These are phyloP conservation scores for Rhizoclosmatium globosum DNA, from an alignment of 192 early-diverging fungal genomes.

Conservation along the genomic window DNA sequence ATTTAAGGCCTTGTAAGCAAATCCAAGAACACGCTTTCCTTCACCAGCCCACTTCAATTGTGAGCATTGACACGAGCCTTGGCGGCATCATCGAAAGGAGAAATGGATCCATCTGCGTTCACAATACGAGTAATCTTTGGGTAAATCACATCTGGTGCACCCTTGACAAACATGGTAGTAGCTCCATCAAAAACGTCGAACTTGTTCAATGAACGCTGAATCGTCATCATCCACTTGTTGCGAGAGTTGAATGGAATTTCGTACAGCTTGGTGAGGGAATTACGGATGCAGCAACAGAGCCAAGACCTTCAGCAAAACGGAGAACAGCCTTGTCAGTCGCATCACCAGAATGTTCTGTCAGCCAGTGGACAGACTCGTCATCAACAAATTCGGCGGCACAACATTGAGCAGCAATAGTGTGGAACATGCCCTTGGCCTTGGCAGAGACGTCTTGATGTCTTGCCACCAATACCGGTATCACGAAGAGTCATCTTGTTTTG, in stretches of 20 bases:
- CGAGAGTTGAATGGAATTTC: conserved; percentile 93
- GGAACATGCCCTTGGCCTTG: conserved; percentile 16
- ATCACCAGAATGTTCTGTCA: conserved; percentile 62
- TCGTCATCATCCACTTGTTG: conserved; percentile 91
- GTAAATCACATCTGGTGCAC: conserved; percentile 82
- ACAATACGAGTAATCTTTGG: conserved; percentile 71
- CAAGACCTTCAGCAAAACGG: conserved; percentile 48
- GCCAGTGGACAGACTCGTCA: conserved; percentile 55
- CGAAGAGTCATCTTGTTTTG: conserved; percentile 71
- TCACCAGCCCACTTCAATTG: conserved; percentile 64
- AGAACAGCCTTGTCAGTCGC: conserved; percentile 48
- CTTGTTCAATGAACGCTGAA: conserved; percentile 37
- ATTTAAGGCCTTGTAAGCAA: conserved; percentile 60
- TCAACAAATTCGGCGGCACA: conserved; percentile 73
- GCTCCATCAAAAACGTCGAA: no score
- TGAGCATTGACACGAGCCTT: conserved; percentile 64
- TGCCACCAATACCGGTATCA: conserved; percentile 21
- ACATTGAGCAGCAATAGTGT: conserved; percentile 56
- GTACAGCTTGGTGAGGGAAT: conserved; percentile 71
- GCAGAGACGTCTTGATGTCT: conserved; percentile 1
- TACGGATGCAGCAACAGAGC: conserved; percentile 38
- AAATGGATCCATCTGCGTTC: conserved; percentile 56
- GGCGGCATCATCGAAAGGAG: conserved; percentile 51
- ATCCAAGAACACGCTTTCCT: conserved; percentile 89
- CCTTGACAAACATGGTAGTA: conserved; percentile 73